Base-by-base conservation (phyloP, 129 eudicot genomes). In the Tanacetum coccineum region DNA sequence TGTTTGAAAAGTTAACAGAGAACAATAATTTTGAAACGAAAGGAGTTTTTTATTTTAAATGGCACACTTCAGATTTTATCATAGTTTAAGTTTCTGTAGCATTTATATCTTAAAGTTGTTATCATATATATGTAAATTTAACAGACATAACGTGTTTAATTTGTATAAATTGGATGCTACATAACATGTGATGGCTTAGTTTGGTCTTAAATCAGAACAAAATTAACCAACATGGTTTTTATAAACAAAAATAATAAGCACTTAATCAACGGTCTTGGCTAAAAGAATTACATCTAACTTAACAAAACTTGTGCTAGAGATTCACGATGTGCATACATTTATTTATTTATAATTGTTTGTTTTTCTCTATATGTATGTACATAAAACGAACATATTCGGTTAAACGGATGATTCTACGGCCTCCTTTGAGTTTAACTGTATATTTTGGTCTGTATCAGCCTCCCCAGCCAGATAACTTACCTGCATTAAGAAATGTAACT, bases 381-480 rank as follows among this genome's bases (percentile, higher is more conserved):
- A 75, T 75, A 74, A 67, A 67, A 39, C 6, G 20, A 45, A 15
- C 15, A 15, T 21, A n/a, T 50, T 67, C 36, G 40, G 22, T 62
- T 62, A 75, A 59, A 75, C 70, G 67, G 70, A 68, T 42, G 70
- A 75, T 45, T 68, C 79, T 69, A 63, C 57, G 22, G 66, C 62
- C 46, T 48, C 70, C 57, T 62, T 51, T 25, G 44, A 83, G 47
- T 76, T 68, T 25, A 71, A 28, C 67, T 69, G 83, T 40, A 70
- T 69, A 2, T 74, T 74, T 69, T 75, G 72, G 56, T 60, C 79
- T 70, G 73, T 77, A 52, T 74, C 70, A 26, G 56, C 62, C 71
- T 76, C 93, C 36, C 7, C 78, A 70, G 76, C 84, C 9, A 30
- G 77, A 79, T 80, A 75, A 48, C 78, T 81, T 36, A 79, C 76